Conservation (phyloP, 1,284 basidiomycete genomes). For the Naganishia sp. region DNA sequence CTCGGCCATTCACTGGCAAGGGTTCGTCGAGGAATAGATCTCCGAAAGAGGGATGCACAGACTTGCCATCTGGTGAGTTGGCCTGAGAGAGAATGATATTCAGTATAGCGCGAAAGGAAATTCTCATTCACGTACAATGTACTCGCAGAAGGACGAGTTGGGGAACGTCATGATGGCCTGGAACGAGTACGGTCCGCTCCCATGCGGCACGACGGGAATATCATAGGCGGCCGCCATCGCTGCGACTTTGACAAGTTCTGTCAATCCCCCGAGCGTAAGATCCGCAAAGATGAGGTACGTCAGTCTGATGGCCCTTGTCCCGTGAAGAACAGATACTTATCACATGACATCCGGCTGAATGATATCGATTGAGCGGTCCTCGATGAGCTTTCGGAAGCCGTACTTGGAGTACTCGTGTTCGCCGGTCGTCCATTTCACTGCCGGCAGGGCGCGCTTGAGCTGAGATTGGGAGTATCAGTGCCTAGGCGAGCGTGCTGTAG, state of each 20-base stretch:
- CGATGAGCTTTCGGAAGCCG: conserved; percentile 61
- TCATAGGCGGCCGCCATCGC: conserved; percentile 55
- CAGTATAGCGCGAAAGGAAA: neutral
- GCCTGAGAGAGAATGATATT: conserved; percentile 40
- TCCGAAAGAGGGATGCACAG: conserved; percentile 58
- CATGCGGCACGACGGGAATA: conserved; percentile 61
- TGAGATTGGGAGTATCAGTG: conserved; percentile 33
- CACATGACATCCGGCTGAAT: conserved; percentile 60
- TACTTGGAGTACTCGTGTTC: conserved; percentile 61
- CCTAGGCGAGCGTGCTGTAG: neutral
- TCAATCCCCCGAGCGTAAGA: conserved; percentile 56
- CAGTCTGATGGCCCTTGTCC: neutral
- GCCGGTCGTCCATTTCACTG: conserved; percentile 60
- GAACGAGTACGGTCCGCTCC: conserved; percentile 55
- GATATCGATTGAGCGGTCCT: conserved; percentile 58
- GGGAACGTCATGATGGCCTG: conserved; percentile 52
- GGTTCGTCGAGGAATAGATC: conserved; percentile 60
- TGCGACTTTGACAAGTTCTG: conserved; percentile 60
- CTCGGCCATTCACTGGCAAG: conserved; percentile 56
- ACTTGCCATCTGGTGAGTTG: conserved; percentile 59
- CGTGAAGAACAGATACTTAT: conserved; percentile 35
- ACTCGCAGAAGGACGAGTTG: conserved; percentile 53
- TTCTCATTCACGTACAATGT: conserved; percentile 48
- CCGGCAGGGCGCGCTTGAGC: conserved; percentile 57
- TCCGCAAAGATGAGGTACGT: conserved; percentile 40